Conservation (phyloP, 1,139 yeast species). For the Kazachstania sp. region DNA sequence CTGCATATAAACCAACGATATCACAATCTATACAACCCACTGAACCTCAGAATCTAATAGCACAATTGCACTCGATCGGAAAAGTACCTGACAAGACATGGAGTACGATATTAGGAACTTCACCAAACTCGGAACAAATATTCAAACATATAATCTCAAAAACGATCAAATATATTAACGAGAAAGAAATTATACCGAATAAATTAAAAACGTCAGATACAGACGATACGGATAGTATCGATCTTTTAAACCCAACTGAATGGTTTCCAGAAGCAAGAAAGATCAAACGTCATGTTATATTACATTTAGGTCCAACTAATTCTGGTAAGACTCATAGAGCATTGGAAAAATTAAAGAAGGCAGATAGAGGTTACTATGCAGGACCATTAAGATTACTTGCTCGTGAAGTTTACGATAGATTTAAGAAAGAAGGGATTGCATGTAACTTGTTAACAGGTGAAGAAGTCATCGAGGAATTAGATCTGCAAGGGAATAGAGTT, state of each 20-base stretch:
- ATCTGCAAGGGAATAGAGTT: conserved; percentile 61
- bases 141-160: conserved; percentile 14
- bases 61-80: conserved; percentile 10
- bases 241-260: conserved; percentile 64
- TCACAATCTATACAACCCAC: conserved; percentile 14
- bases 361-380: conserved; percentile 82
- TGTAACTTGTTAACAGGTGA: conserved; percentile 93
- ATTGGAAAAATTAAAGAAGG: conserved; percentile 53
- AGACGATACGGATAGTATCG: conserved; percentile 25
- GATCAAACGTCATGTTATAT: conserved; percentile 63
- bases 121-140: conserved; percentile 10
- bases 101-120: conserved; percentile 10
- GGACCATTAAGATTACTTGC: conserved; percentile 91
- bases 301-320: conserved; percentile 97
- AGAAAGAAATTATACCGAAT: conserved; percentile 23
- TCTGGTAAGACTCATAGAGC: conserved; percentile 94
- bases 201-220: conserved; percentile 6
- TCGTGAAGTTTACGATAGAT: conserved; percentile 79
- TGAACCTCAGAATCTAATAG: conserved; percentile 11
- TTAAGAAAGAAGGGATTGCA: conserved; percentile 52
- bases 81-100: conserved; percentile 1
- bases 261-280: conserved; percentile 87
- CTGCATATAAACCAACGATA: conserved; percentile 8
- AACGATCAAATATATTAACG: conserved; percentile 16
- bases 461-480: conserved; percentile 67